Conservation (phyloP, 1,139 yeast genomes). For the Suhomyces ambrosiae region DNA sequence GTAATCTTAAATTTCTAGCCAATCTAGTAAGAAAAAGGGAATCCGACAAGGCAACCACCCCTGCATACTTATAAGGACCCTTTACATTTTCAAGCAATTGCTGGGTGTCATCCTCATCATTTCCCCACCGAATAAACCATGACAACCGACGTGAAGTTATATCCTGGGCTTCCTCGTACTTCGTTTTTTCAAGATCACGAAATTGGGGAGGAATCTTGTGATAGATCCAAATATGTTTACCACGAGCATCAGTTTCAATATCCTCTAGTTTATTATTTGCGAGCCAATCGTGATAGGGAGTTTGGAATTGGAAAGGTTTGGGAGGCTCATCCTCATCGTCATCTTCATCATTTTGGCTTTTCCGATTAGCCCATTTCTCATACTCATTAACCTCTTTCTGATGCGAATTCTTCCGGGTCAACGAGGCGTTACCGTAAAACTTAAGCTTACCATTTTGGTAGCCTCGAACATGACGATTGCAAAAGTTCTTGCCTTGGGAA, state of each 20-base stretch:
- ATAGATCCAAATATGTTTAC: conserved; percentile 16
- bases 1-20: conserved; percentile 31
- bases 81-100: conserved; percentile 12
- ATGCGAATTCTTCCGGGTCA: conserved; percentile 40
- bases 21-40: conserved; percentile 54
- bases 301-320: conserved; percentile 43
- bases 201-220: conserved; percentile 47
- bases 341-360: conserved; percentile 22
- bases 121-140: conserved; percentile 47
- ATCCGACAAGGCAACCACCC: conserved; percentile 66
- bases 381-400: conserved; percentile 26
- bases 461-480: conserved; percentile 60
- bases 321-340: conserved; percentile 26
- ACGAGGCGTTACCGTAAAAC: conserved; percentile 57
- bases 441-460: conserved; percentile 53
- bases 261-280: conserved; percentile 14
- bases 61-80: conserved; percentile 53
- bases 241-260: conserved; percentile 4
- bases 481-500: conserved; percentile 61
- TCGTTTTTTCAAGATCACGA: conserved; percentile 27
- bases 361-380: conserved; percentile 23
- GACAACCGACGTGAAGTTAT: conserved; percentile 42
- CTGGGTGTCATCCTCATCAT: conserved; percentile 21
- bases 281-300: conserved; percentile 36
- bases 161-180: conserved; percentile 23